phyloP scores from a whole-genome alignment of 192 early-diverging fungal genomes.

The Allomyces arbusculus region DNA sequence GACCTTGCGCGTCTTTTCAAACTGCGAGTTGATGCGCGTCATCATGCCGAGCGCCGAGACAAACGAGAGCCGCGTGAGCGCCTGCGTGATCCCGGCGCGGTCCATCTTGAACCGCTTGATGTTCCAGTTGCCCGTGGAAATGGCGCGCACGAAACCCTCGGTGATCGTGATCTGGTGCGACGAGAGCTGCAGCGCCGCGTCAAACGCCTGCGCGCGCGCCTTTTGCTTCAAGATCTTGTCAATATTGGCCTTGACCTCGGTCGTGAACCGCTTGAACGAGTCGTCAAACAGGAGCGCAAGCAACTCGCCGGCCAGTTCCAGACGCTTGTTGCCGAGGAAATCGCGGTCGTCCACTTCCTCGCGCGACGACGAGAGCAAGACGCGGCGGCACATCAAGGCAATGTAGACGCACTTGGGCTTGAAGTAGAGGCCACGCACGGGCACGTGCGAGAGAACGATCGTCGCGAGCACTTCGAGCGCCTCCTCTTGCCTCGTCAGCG shows the following conservation, averaged over 20 bases:
- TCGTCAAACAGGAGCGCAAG: constrained; percentile 90
- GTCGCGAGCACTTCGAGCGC: constrained; percentile 69
- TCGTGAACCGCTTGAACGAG: constrained; percentile 84
- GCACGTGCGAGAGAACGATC: constrained; percentile 73
- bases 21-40: constrained; percentile 88
- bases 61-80: constrained; percentile 76
- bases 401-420: constrained; percentile 79
- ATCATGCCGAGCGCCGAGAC: constrained; percentile 93
- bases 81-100: constrained; percentile 88
- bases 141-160: constrained; percentile 72
- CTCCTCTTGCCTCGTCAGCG: constrained; percentile 40
- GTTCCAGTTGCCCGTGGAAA: constrained; percentile 95
- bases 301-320: constrained; percentile 92
- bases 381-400: constrained; percentile 82
- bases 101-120: constrained; percentile 99
- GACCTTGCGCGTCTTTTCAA: constrained; percentile 96
- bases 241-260: constrained; percentile 67
- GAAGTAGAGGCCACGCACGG: constrained; percentile 72
- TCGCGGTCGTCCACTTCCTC: constrained; percentile 84
- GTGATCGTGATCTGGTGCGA: constrained; percentile 69
- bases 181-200: constrained; percentile 54
- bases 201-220: constrained; percentile 70
- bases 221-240: constrained; percentile 78
- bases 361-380: constrained; percentile 63
- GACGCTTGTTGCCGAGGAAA: constrained; percentile 93